Base-by-base conservation (phyloP, 257 asterid species). In the Nyctanthes arbortristis region DNA sequence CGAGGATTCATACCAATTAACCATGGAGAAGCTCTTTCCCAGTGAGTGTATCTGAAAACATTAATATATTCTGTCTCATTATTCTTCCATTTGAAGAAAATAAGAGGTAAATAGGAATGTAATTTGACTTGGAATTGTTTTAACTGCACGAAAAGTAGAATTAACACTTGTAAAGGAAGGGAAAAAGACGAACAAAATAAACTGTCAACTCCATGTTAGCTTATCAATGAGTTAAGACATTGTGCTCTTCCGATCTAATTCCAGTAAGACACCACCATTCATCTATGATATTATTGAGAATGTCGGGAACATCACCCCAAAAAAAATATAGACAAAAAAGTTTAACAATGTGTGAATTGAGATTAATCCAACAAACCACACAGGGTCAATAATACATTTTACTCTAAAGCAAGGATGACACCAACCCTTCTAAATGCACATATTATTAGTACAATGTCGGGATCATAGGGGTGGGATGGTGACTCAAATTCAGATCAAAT, bases 21-120 rank as follows among this genome's bases (percentile, higher is more conserved):
- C 99, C 99, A 93, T 5, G 99, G 99, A 58, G 96, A 91, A 78
- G 99, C 99, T 84, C 80, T 89, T 60, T 25, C 80, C 99, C 99
- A 93, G 67, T 89, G 96, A 25, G 70, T 82, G 72, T 80, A 87
- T 79, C 99, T 93, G 89, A 75, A 75, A 66, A 70, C 34, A 65
- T 61, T 66, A 39, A 72, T 63, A 29, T 60, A 64, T 47, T 65
- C 22, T 30, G 71, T 32, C 33, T 55, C 37, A 47, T 36, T 52
- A 72, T 56, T 16, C 36, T 45, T 37, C 68, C 58, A 54, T 40
- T 49, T 27, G 61, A 32, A 59, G 18, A 62, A 49, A 67, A 43
- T 29, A 49, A 25, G 5, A 34, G 64, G 28, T 49, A 27, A 39
- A 52, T 31, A 39, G 40, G 35, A 32, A 49, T 52, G 49, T 34